Base-by-base conservation (phyloP, 768 basidiomycete species). In the Lentinula edodes region DNA sequence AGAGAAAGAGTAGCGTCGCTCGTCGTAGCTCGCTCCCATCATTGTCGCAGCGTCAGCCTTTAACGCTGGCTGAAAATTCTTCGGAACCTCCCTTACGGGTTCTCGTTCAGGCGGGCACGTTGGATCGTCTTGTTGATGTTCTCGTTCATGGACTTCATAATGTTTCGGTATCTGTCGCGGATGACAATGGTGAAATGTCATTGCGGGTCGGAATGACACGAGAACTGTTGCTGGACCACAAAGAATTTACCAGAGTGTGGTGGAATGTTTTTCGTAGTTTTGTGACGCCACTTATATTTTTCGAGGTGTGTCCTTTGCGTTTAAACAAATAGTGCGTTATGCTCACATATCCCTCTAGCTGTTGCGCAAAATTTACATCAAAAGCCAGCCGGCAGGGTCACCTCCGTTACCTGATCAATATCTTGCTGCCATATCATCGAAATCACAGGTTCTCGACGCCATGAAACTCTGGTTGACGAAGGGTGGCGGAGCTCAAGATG, bases 101-200 rank as follows among this genome's bases (percentile, higher is more conserved):
- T 0, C 73, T 90, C 12, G 88, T 94, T 5, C 83, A 89, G 65
- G 89, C 90, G 2, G 92, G 91, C 8, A 90, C 91, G 0, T 74
- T 93, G 16, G 88, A 88, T 62, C 78, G 83, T 32, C 76, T 94
- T 1, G 88, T 93, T 8, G 84, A 86, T 45, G 81, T 92, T 9
- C 80, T 94, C 15, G 85, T 91, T 0, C 87, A 90, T 67, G 92
- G 92, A 3, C 75, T 93, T 18, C 84, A 84, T 52, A 86, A 86
- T 36, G 84, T 93, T 3, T 87, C 88, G 0, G 90, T 92, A 0
- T 87, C 89, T 0, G 88, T 91, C 4, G 85, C 92, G 0, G 91
- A 94, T 64, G 91, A 93, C 68, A 93, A 91, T 66, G 92, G 92
- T 0, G 90, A 93, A 71, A 91, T 89, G 76, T 85, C 90, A 0